Evolutionary conservation across 495 filamentous ascomycete genomes (phyloP).

Genomic region (Talaromyces thailandensis): DNA sequence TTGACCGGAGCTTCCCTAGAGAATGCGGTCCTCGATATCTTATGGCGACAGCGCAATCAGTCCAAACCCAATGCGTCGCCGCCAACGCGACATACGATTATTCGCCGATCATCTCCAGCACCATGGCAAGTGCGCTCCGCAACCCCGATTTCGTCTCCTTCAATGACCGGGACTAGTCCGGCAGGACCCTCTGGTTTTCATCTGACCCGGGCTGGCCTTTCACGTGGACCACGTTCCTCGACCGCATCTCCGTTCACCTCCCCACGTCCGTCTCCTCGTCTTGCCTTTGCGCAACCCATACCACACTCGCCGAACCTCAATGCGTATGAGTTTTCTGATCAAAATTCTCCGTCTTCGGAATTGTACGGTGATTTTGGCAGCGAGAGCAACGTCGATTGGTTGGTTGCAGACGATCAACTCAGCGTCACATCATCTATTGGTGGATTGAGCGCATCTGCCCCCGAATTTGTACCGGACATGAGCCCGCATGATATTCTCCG

Average conservation of each 20-base stretch:
- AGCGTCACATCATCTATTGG: conserved; percentile 69
- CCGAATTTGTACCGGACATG: conserved; percentile 86
- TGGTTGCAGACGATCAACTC: conserved; percentile 80
- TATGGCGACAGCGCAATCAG: conserved; percentile 85
- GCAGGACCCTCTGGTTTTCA: conserved; percentile 72
- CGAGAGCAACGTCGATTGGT: conserved; percentile 87
- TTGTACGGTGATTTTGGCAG: conserved; percentile 86
- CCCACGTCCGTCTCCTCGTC: conserved; percentile 84
- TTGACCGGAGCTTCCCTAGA: conserved; percentile 73
- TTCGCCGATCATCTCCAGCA: conserved; percentile 84
- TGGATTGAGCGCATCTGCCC: conserved; percentile 65
- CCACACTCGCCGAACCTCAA: conserved; percentile 91
- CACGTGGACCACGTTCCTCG: conserved; percentile 45
- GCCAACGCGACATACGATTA: conserved; percentile 77
- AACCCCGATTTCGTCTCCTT: conserved; percentile 70
- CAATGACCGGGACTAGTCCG: conserved; percentile 67
- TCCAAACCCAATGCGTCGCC: conserved; percentile 65
- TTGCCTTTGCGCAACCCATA: conserved; percentile 89
- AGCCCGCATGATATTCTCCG: conserved; percentile 96
- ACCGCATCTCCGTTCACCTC: conserved; percentile 82
- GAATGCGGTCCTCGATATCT: conserved; percentile 79
- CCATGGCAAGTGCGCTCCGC: conserved; percentile 81
- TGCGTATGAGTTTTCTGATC: conserved; percentile 81
- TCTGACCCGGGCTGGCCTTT: conserved; percentile 56
- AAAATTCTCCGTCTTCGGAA: conserved; percentile 61